Evolutionary conservation across 2,329 filamentous ascomycete species (phyloP).

Genomic region (Akanthomyces uredinophilus): DNA sequence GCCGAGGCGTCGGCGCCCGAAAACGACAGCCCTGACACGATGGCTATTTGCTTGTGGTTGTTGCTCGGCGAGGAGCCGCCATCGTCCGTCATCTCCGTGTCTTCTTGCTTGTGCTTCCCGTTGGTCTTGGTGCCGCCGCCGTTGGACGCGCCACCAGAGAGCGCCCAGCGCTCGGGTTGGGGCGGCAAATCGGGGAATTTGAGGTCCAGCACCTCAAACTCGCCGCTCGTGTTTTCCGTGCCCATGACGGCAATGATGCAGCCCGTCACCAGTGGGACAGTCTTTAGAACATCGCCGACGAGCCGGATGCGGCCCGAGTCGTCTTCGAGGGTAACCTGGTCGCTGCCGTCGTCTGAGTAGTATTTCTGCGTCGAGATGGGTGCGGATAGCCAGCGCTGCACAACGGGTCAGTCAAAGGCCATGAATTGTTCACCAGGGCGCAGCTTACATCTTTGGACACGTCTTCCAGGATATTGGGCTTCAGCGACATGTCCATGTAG

Average conservation of each 20-base stretch:
- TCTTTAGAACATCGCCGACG: slow-evolving; percentile 63
- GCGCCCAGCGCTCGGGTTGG: slow-evolving; percentile 75
- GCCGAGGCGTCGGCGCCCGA: slow-evolving; percentile 68
- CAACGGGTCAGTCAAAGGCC: background rate
- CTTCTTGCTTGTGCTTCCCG: slow-evolving; percentile 30
- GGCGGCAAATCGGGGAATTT: slow-evolving; percentile 81
- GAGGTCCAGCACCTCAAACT: slow-evolving; percentile 87
- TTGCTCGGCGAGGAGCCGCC: slow-evolving; percentile 13
- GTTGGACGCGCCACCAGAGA: slow-evolving; percentile 43
- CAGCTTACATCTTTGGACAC: slow-evolving; percentile 77
- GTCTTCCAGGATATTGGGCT: slow-evolving; percentile 93
- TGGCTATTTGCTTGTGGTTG: slow-evolving; percentile 59
- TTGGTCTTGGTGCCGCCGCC: slow-evolving; percentile 24
- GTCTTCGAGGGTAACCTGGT: slow-evolving; percentile 86
- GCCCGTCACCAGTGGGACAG: slow-evolving; percentile 77
- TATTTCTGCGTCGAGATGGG: slow-evolving; percentile 76
- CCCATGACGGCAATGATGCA: slow-evolving; percentile 93
- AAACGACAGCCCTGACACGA: slow-evolving; percentile 84
- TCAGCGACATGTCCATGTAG: slow-evolving; percentile 95
- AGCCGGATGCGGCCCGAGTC: slow-evolving; percentile 85
- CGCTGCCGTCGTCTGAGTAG: slow-evolving; percentile 52
- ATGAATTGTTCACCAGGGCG: background rate
- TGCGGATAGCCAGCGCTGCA: slow-evolving; percentile 79
- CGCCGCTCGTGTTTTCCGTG: slow-evolving; percentile 85
- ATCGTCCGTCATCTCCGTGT: slow-evolving; percentile 54